These are phyloP conservation scores for Epicoccum nigrum DNA, from an alignment of 2,329 filamentous ascomycete genomes.

Conservation along the genomic window DNA sequence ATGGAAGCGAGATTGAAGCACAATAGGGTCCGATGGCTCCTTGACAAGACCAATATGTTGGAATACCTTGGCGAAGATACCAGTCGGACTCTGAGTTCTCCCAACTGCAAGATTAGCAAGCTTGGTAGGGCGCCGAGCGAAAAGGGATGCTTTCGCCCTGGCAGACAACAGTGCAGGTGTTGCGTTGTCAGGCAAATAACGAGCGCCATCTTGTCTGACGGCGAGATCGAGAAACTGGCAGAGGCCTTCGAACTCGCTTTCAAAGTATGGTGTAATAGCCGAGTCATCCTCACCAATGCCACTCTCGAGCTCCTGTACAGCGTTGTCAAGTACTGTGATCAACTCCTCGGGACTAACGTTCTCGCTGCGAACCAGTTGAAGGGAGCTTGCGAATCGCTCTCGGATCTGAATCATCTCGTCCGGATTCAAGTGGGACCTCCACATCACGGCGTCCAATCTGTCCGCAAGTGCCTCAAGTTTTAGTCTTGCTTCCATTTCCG, in stretches of 20 bases:
- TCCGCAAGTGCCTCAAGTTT: constrained; percentile 54
- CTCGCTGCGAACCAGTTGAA: constrained; percentile 39
- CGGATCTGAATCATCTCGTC: constrained; percentile 46
- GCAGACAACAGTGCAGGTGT: constrained; percentile 22
- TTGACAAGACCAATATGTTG: constrained; percentile 35
- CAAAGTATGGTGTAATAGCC: constrained; percentile 42
- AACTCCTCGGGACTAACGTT: constrained; percentile 40
- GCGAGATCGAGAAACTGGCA: constrained; percentile 46
- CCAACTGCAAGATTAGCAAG: constrained; percentile 14
- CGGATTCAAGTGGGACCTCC: constrained; percentile 40
- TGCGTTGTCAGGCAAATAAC: constrained; percentile 12
- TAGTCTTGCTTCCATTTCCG: constrained; percentile 49
- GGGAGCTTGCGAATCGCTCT: constrained; percentile 41
- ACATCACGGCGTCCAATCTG: constrained; percentile 52
- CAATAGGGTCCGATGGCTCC: constrained; percentile 27
- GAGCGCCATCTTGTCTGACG: constrained; percentile 14
- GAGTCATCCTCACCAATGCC: constrained; percentile 35
- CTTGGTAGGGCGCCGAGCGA: constrained; percentile 47
- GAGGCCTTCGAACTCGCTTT: constrained; percentile 46
- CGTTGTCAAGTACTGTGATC: constrained; percentile 33
- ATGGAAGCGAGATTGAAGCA: constrained; percentile 39
- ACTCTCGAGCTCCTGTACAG: constrained; percentile 41
- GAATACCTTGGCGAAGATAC: constrained; percentile 31
- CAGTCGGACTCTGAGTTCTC: constrained; percentile 17
- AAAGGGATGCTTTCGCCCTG: constrained; percentile 37